phyloP scores from a whole-genome alignment of 1,139 yeast species.

The Groenewaldozyma sp. region DNA sequence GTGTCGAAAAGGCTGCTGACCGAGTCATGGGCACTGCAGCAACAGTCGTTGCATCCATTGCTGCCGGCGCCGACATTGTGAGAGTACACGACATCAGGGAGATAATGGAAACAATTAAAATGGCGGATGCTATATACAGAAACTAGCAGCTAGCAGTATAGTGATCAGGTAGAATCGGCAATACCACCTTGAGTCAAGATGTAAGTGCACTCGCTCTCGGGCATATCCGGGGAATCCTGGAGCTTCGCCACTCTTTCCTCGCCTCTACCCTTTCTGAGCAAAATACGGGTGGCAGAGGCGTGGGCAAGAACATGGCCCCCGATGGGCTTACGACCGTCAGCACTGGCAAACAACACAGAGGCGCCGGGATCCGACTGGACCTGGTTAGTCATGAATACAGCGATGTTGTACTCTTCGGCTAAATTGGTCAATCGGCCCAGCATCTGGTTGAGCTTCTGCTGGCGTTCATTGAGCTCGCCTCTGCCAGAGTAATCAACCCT shows the following conservation, averaged over 20 bases:
- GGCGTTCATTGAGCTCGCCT: conserved; percentile 53
- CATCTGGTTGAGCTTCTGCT: conserved; percentile 52
- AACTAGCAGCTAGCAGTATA: background rate
- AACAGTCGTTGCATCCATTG: conserved; percentile 62
- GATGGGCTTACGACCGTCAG: conserved; percentile 55
- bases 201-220: conserved; percentile 48
- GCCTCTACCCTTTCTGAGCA: conserved; percentile 50
- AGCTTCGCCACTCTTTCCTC: conserved; percentile 55
- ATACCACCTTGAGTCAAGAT: conserved; percentile 47
- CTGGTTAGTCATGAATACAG: conserved; percentile 53
- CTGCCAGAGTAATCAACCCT: conserved; percentile 53
- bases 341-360: conserved; percentile 52
- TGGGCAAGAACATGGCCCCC: conserved; percentile 60
- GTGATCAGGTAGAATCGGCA: conserved; percentile 32
- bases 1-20: conserved; percentile 37
- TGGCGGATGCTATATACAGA: conserved; percentile 74
- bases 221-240: conserved; percentile 57
- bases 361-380: conserved; percentile 67
- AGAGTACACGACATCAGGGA: conserved; percentile 81
- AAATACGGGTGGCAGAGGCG: conserved; percentile 53
- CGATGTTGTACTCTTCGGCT: conserved; percentile 52
- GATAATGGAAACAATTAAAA: conserved; percentile 50
- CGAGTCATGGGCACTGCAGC: conserved; percentile 75
- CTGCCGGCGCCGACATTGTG: conserved; percentile 69
- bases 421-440: conserved; percentile 42